phyloP scores from a whole-genome alignment of 495 filamentous ascomycete species.

The Poronia punctata region DNA sequence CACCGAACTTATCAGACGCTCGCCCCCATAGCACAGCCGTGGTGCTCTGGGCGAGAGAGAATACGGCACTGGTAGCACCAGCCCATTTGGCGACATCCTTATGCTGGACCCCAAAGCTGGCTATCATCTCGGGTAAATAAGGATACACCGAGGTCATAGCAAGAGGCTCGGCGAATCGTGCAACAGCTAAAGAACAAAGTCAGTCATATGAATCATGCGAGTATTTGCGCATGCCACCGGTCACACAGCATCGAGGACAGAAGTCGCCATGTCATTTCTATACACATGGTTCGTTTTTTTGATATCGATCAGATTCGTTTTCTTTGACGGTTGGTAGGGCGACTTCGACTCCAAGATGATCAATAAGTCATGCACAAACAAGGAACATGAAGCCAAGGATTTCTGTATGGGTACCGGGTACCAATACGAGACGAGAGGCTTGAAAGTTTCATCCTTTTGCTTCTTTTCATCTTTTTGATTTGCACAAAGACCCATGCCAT shows the following conservation, averaged over 20 bases:
- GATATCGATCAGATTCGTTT: neutral
- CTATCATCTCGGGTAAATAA: slow-evolving; percentile 87
- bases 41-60: slow-evolving; percentile 62
- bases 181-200: slow-evolving; percentile 46
- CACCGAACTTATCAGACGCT: slow-evolving; percentile 58
- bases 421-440: too few species aligned
- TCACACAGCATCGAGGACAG: neutral
- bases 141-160: slow-evolving; percentile 80
- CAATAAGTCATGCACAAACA: slow-evolving; percentile 18
- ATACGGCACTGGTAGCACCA: slow-evolving; percentile 62
- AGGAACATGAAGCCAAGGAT: neutral
- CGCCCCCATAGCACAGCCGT: slow-evolving; percentile 78
- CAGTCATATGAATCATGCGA: slow-evolving; percentile 14
- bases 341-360: slow-evolving; percentile 12
- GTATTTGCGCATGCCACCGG: slow-evolving; percentile 2
- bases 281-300: neutral
- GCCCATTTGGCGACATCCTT: slow-evolving; percentile 73
- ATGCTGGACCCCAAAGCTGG: slow-evolving; percentile 65
- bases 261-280: neutral
- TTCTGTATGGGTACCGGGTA: too few species aligned
- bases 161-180: slow-evolving; percentile 79
- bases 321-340: slow-evolving; percentile 8
- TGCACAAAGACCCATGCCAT: neutral
- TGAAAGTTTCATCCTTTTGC: neutral
- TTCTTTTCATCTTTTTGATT: slow-evolving; percentile 2